phyloP scores from a whole-genome alignment of 352 stramenopile genomes.

The Saprolegnia diclina region DNA sequence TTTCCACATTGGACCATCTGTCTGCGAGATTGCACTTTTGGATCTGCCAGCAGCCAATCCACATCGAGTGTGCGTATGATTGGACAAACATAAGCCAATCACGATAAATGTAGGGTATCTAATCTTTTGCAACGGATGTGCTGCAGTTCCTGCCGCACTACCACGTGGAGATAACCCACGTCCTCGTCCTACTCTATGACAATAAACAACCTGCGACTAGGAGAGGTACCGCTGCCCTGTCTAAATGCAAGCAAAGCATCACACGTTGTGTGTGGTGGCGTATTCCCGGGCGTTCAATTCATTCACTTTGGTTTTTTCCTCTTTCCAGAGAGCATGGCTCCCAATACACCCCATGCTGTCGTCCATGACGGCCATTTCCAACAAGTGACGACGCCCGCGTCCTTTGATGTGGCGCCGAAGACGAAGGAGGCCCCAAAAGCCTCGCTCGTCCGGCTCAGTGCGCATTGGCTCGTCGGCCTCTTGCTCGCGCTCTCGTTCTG shows the following conservation, averaged over 20 bases:
- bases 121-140: not conserved
- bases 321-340: not conserved
- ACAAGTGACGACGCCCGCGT: not conserved
- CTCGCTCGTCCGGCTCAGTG: not conserved
- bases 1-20: not conserved
- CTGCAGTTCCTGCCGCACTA: too few relatives aligned
- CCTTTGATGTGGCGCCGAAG: not conserved
- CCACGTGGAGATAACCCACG: too few relatives aligned
- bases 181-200: too few relatives aligned
- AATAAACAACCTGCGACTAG: not conserved
- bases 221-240: not conserved
- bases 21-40: not conserved
- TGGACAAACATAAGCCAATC: not conserved
- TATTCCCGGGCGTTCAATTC: not conserved
- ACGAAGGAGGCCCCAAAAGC: not conserved
- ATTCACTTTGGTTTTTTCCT: constrained; percentile 7
- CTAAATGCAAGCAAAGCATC: not conserved
- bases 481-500: not conserved
- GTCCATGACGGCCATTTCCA: not conserved
- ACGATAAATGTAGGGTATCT: not conserved
- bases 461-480: constrained; percentile 4
- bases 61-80: not conserved
- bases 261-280: not conserved
- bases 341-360: not conserved
- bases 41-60: not conserved